Conservation (phyloP, 148 eudicot species). For the Amaranthus hypochondriacus region DNA sequence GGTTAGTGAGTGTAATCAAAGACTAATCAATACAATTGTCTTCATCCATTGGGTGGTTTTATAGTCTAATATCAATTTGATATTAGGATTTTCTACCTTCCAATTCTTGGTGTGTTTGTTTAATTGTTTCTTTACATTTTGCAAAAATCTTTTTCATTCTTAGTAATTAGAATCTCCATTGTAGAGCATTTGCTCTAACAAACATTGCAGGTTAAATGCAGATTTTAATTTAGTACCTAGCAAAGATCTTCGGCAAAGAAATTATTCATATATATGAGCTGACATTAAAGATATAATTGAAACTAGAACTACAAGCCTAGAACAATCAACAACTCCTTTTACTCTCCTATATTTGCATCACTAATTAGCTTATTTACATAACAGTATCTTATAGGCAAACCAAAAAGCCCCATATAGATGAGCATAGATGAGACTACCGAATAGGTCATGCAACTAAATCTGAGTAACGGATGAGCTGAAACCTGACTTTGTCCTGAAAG, state of each 20-base stretch:
- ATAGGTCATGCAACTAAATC: constrained; percentile 5
- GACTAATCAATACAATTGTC: too few relatives aligned
- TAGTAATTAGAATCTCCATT: too few relatives aligned
- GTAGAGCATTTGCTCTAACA: too few relatives aligned
- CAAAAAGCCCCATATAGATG: constrained; percentile 7
- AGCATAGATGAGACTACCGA: constrained; percentile 1
- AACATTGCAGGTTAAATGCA: background rate
- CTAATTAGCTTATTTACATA: constrained; percentile 23
- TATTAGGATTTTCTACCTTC: too few relatives aligned
- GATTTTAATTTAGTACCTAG: background rate
- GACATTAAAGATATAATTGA: background rate
- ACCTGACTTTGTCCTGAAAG: background rate
- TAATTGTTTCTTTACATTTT: too few relatives aligned
- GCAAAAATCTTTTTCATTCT: too few relatives aligned
- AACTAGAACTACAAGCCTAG: background rate
- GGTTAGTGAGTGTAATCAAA: too few relatives aligned
- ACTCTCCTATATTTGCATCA: background rate
- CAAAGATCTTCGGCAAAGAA: background rate
- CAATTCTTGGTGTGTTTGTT: too few relatives aligned
- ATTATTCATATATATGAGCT: too few relatives aligned
- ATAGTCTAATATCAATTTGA: too few relatives aligned
- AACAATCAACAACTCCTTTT: background rate
- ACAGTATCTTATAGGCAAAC: constrained; percentile 11
- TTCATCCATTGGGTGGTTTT: too few relatives aligned
- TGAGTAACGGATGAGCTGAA: constrained; percentile 1